Evolutionary conservation across 306 rosid species (phyloP).

Genomic region (Hylodesmum podocarpum): DNA sequence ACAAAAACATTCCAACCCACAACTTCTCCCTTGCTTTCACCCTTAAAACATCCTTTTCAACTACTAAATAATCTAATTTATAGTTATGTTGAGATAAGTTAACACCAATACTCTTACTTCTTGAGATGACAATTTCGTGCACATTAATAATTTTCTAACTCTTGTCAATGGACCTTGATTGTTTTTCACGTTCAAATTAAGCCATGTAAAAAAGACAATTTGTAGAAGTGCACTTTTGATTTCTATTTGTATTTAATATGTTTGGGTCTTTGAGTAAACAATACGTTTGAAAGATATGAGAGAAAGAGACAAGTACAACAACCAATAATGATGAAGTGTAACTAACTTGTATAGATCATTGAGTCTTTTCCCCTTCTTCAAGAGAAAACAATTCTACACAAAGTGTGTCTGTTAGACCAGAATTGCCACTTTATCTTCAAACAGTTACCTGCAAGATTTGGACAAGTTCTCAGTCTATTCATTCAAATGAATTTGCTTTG

Average conservation of each 20-base stretch:
- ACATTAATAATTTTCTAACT: not conserved
- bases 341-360: not conserved
- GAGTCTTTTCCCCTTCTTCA: constrained; percentile 28
- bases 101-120: not conserved
- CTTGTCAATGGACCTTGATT: constrained; percentile 27
- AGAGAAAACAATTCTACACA: constrained; percentile 39
- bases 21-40: too few species aligned
- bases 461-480: constrained; percentile 14
- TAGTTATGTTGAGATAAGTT: too few species aligned
- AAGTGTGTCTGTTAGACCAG: constrained; percentile 23
- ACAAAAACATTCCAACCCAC: too few species aligned
- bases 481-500: constrained; percentile 20
- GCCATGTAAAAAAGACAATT: not conserved
- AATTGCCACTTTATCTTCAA: constrained; percentile 28
- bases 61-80: too few species aligned
- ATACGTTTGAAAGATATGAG: constrained; percentile 26
- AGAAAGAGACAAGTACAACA: not conserved
- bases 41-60: too few species aligned
- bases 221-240: not conserved
- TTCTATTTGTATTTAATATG: not conserved
- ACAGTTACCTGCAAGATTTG: constrained; percentile 23
- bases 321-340: constrained; percentile 39
- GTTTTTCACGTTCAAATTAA: constrained; percentile 36
- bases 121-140: not conserved
- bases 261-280: constrained; percentile 50